Base-by-base conservation (phyloP, 371 early-diverging fungal genomes). In the Actinomortierella ambigua region DNA sequence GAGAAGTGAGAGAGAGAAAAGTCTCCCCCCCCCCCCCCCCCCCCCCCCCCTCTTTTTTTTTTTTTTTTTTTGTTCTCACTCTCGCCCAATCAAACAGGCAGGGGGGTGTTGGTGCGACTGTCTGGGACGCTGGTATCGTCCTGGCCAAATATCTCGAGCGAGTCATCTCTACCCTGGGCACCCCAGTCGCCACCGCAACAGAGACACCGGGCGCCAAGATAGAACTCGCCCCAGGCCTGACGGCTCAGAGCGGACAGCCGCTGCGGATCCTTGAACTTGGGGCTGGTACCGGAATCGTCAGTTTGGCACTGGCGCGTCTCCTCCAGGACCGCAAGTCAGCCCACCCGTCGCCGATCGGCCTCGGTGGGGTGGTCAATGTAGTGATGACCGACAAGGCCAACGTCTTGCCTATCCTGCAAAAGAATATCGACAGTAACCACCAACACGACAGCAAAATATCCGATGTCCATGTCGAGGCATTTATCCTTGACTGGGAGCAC, bases 211-310 rank as follows among this genome's bases (percentile, higher is more conserved):
- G 6, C 49, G 6, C 9, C 11, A 34, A 34, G 34, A 34, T 34
- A 6, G 34, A 34, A 11, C 34, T 34, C 4, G 11, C 11, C 7
- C 34, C 34, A 6, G 34, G 34, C 11, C 34, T 34, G 4, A 34
- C 34, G 34, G 7, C 34, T 34, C 34, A 34, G 34, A 4, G 7
- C 4, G 34, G 34, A 34, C 29, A 18, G 22, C 24, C 59, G 1
- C 17, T 70, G 27, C 59, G 75, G 0, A 61, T 81, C 1, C 55
- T 84, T 24, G 85, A 84, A 53, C 78, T 84, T 3, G 86, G 85
- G 26, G 62, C 83, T 14, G 86, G 86, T 4, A 81, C 82, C 0
- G 86, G 86, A 2, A 49, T 84, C 8, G 79, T 85, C 8, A 84
- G 82, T 3, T 53, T 86, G 6, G 64, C 78, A 1, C 54, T 80